phyloP scores from a whole-genome alignment of 169 alveolate genomes.

The Babesia bovis region DNA sequence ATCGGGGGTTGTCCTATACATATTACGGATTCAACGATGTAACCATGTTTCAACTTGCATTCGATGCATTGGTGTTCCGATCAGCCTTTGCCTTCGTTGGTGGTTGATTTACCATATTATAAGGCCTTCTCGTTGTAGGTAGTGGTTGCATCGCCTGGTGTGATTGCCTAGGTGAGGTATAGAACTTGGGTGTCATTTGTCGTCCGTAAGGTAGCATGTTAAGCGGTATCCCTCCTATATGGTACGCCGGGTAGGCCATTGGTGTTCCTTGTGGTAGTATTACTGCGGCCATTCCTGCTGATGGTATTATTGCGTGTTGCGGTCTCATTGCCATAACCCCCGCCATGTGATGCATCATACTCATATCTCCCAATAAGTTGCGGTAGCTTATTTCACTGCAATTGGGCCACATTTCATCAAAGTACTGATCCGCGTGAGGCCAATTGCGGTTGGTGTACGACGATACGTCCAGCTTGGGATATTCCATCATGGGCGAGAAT shows the following conservation, averaged over 20 bases:
- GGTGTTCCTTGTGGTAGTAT: slow-evolving; percentile 46
- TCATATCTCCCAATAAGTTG: slow-evolving; percentile 48
- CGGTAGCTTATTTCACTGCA: slow-evolving; percentile 53
- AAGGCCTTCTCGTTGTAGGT: not conserved
- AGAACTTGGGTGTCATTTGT: slow-evolving; percentile 52
- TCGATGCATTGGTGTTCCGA: too few relatives aligned
- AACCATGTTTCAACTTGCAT: too few relatives aligned
- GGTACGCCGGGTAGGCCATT: slow-evolving; percentile 49
- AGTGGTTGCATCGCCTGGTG: slow-evolving; percentile 12
- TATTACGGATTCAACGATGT: too few relatives aligned
- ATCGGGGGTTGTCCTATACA: too few relatives aligned
- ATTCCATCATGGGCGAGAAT: slow-evolving; percentile 47
- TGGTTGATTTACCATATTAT: too few relatives aligned
- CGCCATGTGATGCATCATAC: not conserved
- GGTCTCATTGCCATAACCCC: slow-evolving; percentile 42
- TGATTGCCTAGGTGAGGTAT: slow-evolving; percentile 12
- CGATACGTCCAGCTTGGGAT: slow-evolving; percentile 47
- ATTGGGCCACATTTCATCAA: slow-evolving; percentile 48
- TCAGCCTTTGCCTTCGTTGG: too few relatives aligned
- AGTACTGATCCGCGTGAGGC: not conserved
- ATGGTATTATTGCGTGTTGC: slow-evolving; percentile 38
- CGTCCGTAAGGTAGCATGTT: slow-evolving; percentile 54
- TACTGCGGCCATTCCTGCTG: slow-evolving; percentile 37
- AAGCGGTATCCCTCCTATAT: slow-evolving; percentile 51
- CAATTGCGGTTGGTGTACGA: slow-evolving; percentile 12